A percentile compares a stretch with the other conserved stretches of the same genome.
phyloP scores from a whole-genome alignment of 2,329 filamentous ascomycete genomes.

The Trichoderma oligosporum region DNA sequence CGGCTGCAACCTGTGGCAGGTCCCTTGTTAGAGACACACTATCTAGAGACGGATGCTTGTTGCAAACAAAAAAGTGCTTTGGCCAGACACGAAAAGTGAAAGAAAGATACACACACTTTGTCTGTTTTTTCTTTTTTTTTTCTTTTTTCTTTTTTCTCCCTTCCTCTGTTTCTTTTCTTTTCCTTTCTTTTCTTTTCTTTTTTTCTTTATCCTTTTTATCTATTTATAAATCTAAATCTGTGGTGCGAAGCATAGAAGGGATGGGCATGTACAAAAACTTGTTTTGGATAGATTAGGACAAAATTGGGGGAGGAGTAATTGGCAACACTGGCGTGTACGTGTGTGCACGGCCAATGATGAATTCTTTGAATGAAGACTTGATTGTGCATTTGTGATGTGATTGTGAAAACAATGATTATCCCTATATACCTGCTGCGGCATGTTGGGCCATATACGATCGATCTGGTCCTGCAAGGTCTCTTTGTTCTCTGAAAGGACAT shows the following conservation, averaged over 20 bases:
- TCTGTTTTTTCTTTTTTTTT: too few species aligned
- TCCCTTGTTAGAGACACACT: slow-evolving; percentile 16
- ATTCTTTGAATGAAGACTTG: slow-evolving; percentile 17
- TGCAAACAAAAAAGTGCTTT: slow-evolving; percentile 9
- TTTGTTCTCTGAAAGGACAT: too few species aligned
- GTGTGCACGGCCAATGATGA: slow-evolving; percentile 16
- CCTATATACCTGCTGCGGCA: too few species aligned
- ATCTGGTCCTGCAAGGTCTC: too few species aligned
- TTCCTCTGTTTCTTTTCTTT: background rate
- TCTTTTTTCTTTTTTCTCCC: background rate
- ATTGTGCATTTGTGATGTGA: background rate
- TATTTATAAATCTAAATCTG: slow-evolving; percentile 18
- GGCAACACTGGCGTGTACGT: slow-evolving; percentile 17
- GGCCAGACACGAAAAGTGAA: slow-evolving; percentile 1
- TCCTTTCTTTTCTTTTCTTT: background rate
- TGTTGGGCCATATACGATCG: too few species aligned
- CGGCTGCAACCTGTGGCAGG: slow-evolving; percentile 20
- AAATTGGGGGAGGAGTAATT: slow-evolving; percentile 17
- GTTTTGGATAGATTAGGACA: slow-evolving; percentile 23
- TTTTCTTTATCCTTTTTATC: background rate
- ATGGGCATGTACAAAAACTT: slow-evolving; percentile 20
- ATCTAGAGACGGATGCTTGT: slow-evolving; percentile 15
- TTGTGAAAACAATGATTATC: background rate
- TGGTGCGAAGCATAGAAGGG: slow-evolving; percentile 21
- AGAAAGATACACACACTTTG: background rate